Conservation (phyloP, 2,329 filamentous ascomycete species). For the Epichloe glyceriae region DNA sequence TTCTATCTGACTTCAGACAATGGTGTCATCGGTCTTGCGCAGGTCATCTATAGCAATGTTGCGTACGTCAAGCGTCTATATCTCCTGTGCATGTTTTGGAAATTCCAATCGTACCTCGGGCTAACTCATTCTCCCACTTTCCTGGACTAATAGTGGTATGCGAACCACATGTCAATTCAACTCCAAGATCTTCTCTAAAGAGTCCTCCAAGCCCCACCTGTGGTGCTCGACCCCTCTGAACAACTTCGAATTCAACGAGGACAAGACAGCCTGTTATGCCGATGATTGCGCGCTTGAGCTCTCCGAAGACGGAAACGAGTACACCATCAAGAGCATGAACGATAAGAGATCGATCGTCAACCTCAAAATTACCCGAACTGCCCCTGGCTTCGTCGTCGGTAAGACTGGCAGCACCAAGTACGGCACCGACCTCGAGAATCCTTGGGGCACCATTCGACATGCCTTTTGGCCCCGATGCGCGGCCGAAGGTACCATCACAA, state of each 20-base stretch:
- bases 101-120: not conserved
- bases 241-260: slow-evolving; percentile 73
- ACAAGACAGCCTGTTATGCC: slow-evolving; percentile 73
- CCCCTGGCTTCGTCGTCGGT: slow-evolving; percentile 76
- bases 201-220: slow-evolving; percentile 57
- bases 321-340: slow-evolving; percentile 80
- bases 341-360: slow-evolving; percentile 76
- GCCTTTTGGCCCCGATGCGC: slow-evolving; percentile 85
- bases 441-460: slow-evolving; percentile 89
- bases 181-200: slow-evolving; percentile 76
- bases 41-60: slow-evolving; percentile 97
- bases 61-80: slow-evolving; percentile 44
- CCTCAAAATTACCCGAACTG: slow-evolving; percentile 60
- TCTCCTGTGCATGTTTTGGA: not conserved
- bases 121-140: not conserved
- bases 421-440: slow-evolving; percentile 71
- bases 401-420: slow-evolving; percentile 74
- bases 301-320: slow-evolving; percentile 68
- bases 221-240: slow-evolving; percentile 74
- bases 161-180: slow-evolving; percentile 90
- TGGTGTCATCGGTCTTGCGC: slow-evolving; percentile 64
- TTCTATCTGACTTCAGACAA: slow-evolving; percentile 81
- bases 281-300: slow-evolving; percentile 76
- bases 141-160: slow-evolving; percentile 51
- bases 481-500: slow-evolving; percentile 73